Percentiles rank a stretch among this genome's conserved stretches.
Conservation (phyloP, 129 eudicot genomes). For the Centaurea solstitialis region DNA sequence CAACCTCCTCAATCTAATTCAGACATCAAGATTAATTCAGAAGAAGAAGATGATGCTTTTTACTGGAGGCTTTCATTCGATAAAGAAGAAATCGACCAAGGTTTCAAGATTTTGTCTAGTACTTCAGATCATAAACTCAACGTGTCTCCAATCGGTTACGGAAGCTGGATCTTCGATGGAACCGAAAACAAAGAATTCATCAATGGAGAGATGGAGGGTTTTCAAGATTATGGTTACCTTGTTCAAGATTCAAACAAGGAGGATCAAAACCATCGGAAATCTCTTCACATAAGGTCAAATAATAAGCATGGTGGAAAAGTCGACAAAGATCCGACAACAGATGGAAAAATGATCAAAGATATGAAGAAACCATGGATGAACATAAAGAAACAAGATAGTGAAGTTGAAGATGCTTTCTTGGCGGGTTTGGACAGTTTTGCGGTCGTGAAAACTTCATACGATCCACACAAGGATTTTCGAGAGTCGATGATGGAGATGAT, state of each 20-base stretch:
- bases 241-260: neutral
- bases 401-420: neutral
- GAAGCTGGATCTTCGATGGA: slow-evolving; percentile 8
- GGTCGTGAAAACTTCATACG: slow-evolving; percentile 45
- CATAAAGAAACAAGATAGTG: slow-evolving; percentile 2
- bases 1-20: neutral
- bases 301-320: slow-evolving; percentile 20
- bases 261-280: slow-evolving; percentile 32
- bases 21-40: neutral
- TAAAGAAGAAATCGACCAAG: slow-evolving; percentile 11
- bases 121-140: slow-evolving; percentile 21
- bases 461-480: slow-evolving; percentile 53
- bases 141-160: neutral
- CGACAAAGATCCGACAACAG: slow-evolving; percentile 30
- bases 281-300: slow-evolving; percentile 16
- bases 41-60: slow-evolving; percentile 39
- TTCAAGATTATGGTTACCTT: too few species aligned
- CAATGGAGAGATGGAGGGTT: slow-evolving; percentile 21
- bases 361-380: slow-evolving; percentile 41
- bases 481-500: slow-evolving; percentile 72
- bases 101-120: slow-evolving; percentile 18
- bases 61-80: slow-evolving; percentile 55
- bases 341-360: slow-evolving; percentile 36
- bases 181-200: slow-evolving; percentile 16
- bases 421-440: slow-evolving; percentile 49